Percentiles rank a stretch among this genome's conserved stretches.
These are phyloP conservation scores for Cutaneotrichosporon sp. DNA, from an alignment of 1,284 basidiomycete species.

Conservation along the genomic window DNA sequence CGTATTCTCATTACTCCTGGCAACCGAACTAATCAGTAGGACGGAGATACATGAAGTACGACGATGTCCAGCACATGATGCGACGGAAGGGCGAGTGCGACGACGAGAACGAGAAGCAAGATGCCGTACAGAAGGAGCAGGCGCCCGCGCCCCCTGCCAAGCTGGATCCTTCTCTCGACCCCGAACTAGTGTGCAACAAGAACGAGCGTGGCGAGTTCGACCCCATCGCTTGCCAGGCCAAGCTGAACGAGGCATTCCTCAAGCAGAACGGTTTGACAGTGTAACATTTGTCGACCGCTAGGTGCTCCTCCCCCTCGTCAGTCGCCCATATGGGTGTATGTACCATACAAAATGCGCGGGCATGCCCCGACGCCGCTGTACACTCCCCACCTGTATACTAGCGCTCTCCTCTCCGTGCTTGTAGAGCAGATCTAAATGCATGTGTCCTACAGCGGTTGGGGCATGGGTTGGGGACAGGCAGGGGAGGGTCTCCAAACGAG, in stretches of 20 bases:
- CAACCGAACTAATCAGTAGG: constrained; percentile 1
- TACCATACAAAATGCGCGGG: too few species aligned
- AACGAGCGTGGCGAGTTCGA: constrained; percentile 9
- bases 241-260: constrained; percentile 15
- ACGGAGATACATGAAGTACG: constrained; percentile 15
- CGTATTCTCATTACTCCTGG: constrained; percentile 10
- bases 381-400: neutral
- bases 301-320: neutral
- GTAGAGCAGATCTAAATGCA: neutral
- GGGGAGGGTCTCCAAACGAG: too few species aligned
- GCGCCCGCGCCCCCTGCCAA: neutral
- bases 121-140: neutral
- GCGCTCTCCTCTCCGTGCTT: too few species aligned
- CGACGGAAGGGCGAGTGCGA: neutral
- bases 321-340: too few species aligned
- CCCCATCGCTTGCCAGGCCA: constrained; percentile 16
- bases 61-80: constrained; percentile 17
- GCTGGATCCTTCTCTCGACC: neutral
- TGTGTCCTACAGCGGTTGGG: too few species aligned
- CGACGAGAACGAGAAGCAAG: neutral
- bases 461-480: too few species aligned
- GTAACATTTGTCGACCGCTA: too few species aligned
- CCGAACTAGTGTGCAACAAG: constrained; percentile 2
- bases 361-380: too few species aligned
- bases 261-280: constrained; percentile 7